phyloP scores from a whole-genome alignment of 495 filamentous ascomycete species.

The Neurospora sp. region DNA sequence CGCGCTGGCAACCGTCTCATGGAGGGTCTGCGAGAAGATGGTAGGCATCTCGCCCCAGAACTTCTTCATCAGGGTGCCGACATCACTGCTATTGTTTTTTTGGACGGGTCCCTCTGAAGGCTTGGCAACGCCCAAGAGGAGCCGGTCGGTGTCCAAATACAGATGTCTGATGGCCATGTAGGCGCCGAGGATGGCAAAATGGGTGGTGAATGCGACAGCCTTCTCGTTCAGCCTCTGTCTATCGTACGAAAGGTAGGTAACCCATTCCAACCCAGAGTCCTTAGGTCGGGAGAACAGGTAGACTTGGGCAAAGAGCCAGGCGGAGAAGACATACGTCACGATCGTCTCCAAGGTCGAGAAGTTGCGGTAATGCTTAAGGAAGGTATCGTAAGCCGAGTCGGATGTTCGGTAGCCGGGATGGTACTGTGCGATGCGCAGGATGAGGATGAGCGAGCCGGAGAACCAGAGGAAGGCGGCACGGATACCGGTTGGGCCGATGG shows the following conservation, averaged over 20 bases:
- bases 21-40: conserved; percentile 21
- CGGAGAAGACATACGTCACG: conserved; percentile 64
- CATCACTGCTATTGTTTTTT: conserved; percentile 16
- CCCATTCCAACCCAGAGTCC: conserved; percentile 57
- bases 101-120: conserved; percentile 18
- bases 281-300: conserved; percentile 68
- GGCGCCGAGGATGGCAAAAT: conserved; percentile 56
- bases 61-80: conserved; percentile 14
- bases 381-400: conserved; percentile 52
- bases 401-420: conserved; percentile 68
- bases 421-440: conserved; percentile 77
- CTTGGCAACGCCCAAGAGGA: conserved; percentile 41
- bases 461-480: conserved; percentile 70
- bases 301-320: conserved; percentile 69
- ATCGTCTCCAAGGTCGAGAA: conserved; percentile 56
- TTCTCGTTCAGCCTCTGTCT: conserved; percentile 78
- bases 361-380: conserved; percentile 43
- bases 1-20: conserved; percentile 32
- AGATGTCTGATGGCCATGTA: conserved; percentile 62
- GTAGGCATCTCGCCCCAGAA: conserved; percentile 23
- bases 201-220: conserved; percentile 67
- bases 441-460: conserved; percentile 53
- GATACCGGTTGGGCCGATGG: conserved; percentile 62
- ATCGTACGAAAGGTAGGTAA: conserved; percentile 56
- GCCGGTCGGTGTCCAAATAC: conserved; percentile 60